Evolutionary conservation across 2,329 filamentous ascomycete genomes (phyloP).

Genomic region (Penicillium sp.): DNA sequence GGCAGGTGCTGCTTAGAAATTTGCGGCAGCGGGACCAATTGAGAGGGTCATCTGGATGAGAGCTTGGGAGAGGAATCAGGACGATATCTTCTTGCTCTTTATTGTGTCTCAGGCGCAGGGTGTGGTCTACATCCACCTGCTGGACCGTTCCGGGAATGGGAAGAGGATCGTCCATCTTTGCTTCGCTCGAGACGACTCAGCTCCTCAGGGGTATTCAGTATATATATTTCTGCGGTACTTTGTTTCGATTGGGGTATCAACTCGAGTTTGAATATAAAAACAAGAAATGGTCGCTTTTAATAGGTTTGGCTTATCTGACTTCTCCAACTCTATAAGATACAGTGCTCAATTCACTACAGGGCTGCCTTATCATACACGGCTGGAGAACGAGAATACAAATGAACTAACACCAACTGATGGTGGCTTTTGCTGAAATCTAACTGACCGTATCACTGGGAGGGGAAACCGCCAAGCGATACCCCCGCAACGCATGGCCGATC

Average conservation of each 20-base stretch:
- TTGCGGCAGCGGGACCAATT: slow-evolving; percentile 14
- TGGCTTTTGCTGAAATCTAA: too few species aligned
- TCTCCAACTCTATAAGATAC: too few species aligned
- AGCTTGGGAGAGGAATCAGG: slow-evolving; percentile 14
- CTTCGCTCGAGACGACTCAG: neutral
- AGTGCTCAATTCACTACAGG: too few species aligned
- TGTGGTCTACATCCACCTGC: neutral
- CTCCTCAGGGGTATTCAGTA: neutral
- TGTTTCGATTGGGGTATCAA: neutral
- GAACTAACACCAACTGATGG: too few species aligned
- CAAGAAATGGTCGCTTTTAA: too few species aligned
- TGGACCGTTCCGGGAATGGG: neutral
- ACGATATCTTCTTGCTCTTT: slow-evolving; percentile 10
- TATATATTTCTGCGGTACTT: neutral
- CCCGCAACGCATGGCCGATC: too few species aligned
- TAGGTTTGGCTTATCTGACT: too few species aligned
- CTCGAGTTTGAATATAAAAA: too few species aligned
- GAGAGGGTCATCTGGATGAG: slow-evolving; percentile 18
- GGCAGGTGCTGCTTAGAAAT: slow-evolving; percentile 1
- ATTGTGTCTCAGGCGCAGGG: neutral
- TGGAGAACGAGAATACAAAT: too few species aligned
- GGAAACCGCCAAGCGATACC: too few species aligned
- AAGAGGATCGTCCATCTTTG: neutral
- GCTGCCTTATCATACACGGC: too few species aligned
- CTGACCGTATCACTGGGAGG: too few species aligned